Base-by-base conservation (phyloP, 2,329 filamentous ascomycete genomes). In the Pseudocercospora crystallina region DNA sequence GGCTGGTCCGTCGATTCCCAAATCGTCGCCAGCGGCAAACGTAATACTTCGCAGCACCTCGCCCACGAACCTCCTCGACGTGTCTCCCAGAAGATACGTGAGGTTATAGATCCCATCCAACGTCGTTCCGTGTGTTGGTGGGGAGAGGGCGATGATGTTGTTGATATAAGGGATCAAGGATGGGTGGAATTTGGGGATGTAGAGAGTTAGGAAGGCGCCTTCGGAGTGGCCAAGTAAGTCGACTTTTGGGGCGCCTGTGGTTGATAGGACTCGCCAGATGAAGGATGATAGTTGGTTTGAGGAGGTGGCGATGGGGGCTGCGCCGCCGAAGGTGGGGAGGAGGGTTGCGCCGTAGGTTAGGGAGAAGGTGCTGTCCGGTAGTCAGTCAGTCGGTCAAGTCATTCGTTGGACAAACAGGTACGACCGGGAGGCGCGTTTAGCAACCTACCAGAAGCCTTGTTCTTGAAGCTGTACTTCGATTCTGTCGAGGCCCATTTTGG, bases 131-230 rank as follows among this genome's bases (percentile, higher is more conserved):
- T 48, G 49, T 8, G 49, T 52, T 2, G 49, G 49, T 7, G 49
- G 49, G 7, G 20, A 43, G 14, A 52, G 35, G 2, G 49, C 43
- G 33, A 52, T 11, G n/a, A 52, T 15, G 7, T 47, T 46, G 10
- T 29, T 15, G 13, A 48, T 43, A 26, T 47, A 31, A 5, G 44
- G 31, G 14, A 30, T 17, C 8, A 52, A 29, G 17, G 43, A 15
- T 13, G 43, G 44, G 36, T 44, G 47, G 35, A 52, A 52, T 20
- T 52, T 52, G 31, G 49, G 44, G n/a, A 52, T 43, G 20, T 47
- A 52, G 2, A 52, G 44, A 13, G 38, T 9, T 41, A 43, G 26
- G n/a, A 52, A 43, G 2, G 34, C 49, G 20, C 49, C 49, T 37
- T 52, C 49, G 7, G 43, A 52, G 14, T 52, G 49, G 4, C 26